These are phyloP conservation scores for Anisodus tanguticus DNA, from an alignment of 257 asterid species.

Conservation along the genomic window DNA sequence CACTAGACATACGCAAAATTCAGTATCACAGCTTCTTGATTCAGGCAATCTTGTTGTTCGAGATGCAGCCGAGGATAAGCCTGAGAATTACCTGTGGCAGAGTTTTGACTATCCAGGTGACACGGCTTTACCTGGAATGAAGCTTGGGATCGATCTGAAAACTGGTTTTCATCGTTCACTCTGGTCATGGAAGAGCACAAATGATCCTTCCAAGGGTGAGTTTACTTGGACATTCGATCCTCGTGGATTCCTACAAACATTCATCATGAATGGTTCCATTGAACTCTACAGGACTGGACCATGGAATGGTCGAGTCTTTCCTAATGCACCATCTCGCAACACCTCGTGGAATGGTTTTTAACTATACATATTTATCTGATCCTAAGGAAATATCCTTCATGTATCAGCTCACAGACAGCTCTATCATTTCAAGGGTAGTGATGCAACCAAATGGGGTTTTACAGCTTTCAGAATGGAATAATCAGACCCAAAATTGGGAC, in stretches of 20 bases:
- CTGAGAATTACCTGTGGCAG: slow-evolving; percentile 39
- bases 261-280: slow-evolving; percentile 30
- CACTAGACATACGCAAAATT: slow-evolving; percentile 27
- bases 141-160: slow-evolving; percentile 45
- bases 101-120: slow-evolving; percentile 52
- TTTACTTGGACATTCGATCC: slow-evolving; percentile 34
- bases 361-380: slow-evolving; percentile 29
- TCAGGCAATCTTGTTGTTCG: slow-evolving; percentile 46
- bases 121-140: slow-evolving; percentile 50
- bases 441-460: slow-evolving; percentile 34
- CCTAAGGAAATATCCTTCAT: slow-evolving; percentile 31
- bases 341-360: slow-evolving; percentile 32
- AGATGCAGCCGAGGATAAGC: not conserved
- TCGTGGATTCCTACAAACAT: slow-evolving; percentile 40
- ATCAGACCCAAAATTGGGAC: slow-evolving; percentile 35
- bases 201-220: slow-evolving; percentile 45
- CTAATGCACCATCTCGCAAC: slow-evolving; percentile 31
- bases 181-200: slow-evolving; percentile 44
- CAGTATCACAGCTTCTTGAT: slow-evolving; percentile 41
- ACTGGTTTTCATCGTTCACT: slow-evolving; percentile 38
- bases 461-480: slow-evolving; percentile 41
- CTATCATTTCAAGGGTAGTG: slow-evolving; percentile 43
- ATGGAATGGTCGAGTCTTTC: slow-evolving; percentile 42
- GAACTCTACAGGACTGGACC: slow-evolving; percentile 38
- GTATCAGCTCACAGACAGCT: slow-evolving; percentile 34